Evolutionary conservation across 2,329 filamentous ascomycete genomes (phyloP).

Genomic region (Stemphylium vesicarium): DNA sequence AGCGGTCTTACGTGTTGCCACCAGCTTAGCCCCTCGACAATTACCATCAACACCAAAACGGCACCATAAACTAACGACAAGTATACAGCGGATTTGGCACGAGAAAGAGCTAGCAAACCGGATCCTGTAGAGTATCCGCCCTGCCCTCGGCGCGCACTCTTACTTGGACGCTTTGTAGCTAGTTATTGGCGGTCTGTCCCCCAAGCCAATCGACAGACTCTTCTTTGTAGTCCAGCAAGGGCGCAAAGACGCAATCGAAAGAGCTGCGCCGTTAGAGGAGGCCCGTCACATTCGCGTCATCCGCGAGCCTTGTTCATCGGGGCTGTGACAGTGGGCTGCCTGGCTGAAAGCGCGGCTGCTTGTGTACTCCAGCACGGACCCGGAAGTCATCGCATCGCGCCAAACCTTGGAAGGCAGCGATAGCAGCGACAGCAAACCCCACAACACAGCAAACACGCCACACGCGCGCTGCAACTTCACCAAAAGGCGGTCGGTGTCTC

Average conservation of each 20-base stretch:
- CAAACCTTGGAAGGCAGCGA: slow-evolving; percentile 34
- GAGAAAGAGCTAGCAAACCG: slow-evolving; percentile 14
- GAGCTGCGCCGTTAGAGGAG: slow-evolving; percentile 9
- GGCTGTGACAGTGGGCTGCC: slow-evolving; percentile 9
- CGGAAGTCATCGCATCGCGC: slow-evolving; percentile 30
- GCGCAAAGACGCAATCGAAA: slow-evolving; percentile 8
- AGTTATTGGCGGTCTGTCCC: slow-evolving; percentile 19
- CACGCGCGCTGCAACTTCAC: slow-evolving; percentile 27
- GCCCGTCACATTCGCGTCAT: not conserved
- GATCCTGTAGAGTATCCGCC: not conserved
- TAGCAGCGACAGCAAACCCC: slow-evolving; percentile 27
- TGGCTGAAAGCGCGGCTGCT: slow-evolving; percentile 15
- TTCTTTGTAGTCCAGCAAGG: slow-evolving; percentile 10
- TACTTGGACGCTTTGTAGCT: slow-evolving; percentile 17
- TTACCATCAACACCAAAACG: slow-evolving; percentile 5
- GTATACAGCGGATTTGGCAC: slow-evolving; percentile 1
- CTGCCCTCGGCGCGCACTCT: slow-evolving; percentile 15
- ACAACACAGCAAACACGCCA: slow-evolving; percentile 30
- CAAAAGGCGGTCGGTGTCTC: slow-evolving; percentile 21
- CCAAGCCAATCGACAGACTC: slow-evolving; percentile 15
- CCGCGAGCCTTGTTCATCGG: slow-evolving; percentile 2
- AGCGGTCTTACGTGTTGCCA: slow-evolving; percentile 19
- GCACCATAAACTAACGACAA: slow-evolving; percentile 7
- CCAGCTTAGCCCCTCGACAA: slow-evolving; percentile 8
- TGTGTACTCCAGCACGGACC: slow-evolving; percentile 35